Base-by-base conservation (phyloP, 345 rosid species). In the Lumnitzera littorea region DNA sequence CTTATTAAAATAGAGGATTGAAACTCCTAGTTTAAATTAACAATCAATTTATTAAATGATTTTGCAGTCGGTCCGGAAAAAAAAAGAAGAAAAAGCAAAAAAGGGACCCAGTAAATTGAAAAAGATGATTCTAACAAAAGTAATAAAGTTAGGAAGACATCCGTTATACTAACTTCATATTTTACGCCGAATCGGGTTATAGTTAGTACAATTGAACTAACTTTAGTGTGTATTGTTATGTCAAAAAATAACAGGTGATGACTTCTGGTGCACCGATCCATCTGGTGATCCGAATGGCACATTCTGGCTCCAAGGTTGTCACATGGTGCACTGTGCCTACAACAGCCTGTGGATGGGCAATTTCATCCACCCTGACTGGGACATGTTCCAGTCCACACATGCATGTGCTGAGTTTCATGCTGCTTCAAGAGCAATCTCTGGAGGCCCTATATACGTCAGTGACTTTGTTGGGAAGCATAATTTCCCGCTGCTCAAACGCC, bases 341-440 rank as follows among this genome's bases (percentile, higher is more conserved):
- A 94, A 90, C 75, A 94, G 99, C 67, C 69, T 94, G 52, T 94
- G 99, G 99, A 94, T 94, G 96, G 96, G 99, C 70, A 94, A 90
- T 55, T 94, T 94, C 72, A 94, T 94, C 53, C 99, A 90, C 63
- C 99, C 99, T 7, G 97, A 94, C 61, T 94, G 99, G 99, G 99
- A 90, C 78, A 90, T 94, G 99, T 94, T 94, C 80, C 99, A 90
- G 61, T 86, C 99, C 4, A 88, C 97, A 7, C 97, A 94, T 67
- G 95, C 96, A 24, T 94, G 95, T 72, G 96, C 95, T 3, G 91
- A 83, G 70, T 94, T 90, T 75, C 97, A 90, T 36, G 99, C 97
- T 51, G 99, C 99, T 25, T 94, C 99, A 10, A 74, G 96, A 12
- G 97, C 99, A 3, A 90, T 90, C 70, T 94, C 99, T 0, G 99